A percentile compares a stretch with the other conserved stretches of the same genome.
These are phyloP conservation scores for Suhomyces coccinellae DNA, from an alignment of 1,139 yeast species.

Conservation along the genomic window DNA sequence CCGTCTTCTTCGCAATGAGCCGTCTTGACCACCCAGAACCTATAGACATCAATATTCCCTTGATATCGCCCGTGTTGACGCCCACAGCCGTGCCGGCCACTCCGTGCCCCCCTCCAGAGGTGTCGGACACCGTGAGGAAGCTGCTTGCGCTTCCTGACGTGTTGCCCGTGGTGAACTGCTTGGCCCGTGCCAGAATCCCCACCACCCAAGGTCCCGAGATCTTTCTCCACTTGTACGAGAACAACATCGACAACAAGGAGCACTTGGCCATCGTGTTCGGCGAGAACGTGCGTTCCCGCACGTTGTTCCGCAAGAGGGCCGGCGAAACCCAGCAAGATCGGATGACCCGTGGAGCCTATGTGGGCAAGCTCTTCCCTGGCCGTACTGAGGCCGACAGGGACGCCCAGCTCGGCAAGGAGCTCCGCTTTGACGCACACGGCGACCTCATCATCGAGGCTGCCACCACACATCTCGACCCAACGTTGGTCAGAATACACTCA, in stretches of 20 bases:
- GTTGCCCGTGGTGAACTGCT: conserved; percentile 78
- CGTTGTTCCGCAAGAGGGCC: conserved; percentile 60
- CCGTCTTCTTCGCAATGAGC: background rate
- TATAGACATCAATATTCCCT: conserved; percentile 29
- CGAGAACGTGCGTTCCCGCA: conserved; percentile 77
- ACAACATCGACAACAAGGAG: conserved; percentile 85
- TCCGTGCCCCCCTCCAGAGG: conserved; percentile 22
- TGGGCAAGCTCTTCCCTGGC: conserved; percentile 87
- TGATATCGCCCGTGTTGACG: conserved; percentile 39
- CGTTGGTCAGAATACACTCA: conserved; percentile 74
- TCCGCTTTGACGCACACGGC: conserved; percentile 53
- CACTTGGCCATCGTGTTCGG: conserved; percentile 98
- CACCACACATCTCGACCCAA: conserved; percentile 52
- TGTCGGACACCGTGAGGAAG: conserved; percentile 24
- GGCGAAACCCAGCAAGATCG: conserved; percentile 88
- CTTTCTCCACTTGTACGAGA: conserved; percentile 83
- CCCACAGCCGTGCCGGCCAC: conserved; percentile 23
- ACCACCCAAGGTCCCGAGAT: conserved; percentile 94
- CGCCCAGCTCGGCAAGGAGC: conserved; percentile 36
- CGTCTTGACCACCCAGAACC: conserved; percentile 11
- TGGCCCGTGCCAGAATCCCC: conserved; percentile 91
- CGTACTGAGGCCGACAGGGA: conserved; percentile 69
- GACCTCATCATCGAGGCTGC: conserved; percentile 43
- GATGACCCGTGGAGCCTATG: conserved; percentile 96
- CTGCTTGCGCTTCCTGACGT: conserved; percentile 20